Conservation (phyloP, 768 basidiomycete genomes). For the Hypholoma sublateritium region DNA sequence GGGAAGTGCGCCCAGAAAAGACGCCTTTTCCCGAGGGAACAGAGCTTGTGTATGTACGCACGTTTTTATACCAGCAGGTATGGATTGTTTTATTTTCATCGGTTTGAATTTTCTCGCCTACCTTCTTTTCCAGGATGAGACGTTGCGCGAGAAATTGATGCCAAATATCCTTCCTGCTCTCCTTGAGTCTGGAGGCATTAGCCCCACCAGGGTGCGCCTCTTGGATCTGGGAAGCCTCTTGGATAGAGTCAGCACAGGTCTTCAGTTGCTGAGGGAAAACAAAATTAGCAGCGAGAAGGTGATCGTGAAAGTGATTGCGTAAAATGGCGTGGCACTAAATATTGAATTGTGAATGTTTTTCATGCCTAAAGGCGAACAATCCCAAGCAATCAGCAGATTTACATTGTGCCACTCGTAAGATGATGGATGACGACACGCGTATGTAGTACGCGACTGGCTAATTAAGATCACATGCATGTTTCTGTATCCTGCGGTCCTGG, state of each 20-base stretch:
- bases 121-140: slow-evolving; percentile 33
- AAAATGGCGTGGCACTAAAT: neutral
- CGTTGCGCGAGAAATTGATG: slow-evolving; percentile 42
- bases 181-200: slow-evolving; percentile 35
- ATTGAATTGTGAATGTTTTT: no score
- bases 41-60: slow-evolving; percentile 36
- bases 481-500: slow-evolving; percentile 3
- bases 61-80: slow-evolving; percentile 41
- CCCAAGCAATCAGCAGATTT: neutral
- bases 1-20: slow-evolving; percentile 32
- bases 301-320: slow-evolving; percentile 27
- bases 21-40: slow-evolving; percentile 38
- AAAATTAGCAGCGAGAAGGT: slow-evolving; percentile 52
- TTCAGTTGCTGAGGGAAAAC: slow-evolving; percentile 46
- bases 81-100: slow-evolving; percentile 11
- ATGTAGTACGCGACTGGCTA: neutral
- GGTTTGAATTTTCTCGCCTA: neutral
- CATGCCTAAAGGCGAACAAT: no score
- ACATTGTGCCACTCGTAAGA: no score
- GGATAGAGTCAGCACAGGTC: slow-evolving; percentile 39
- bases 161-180: slow-evolving; percentile 44
- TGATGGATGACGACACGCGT: neutral
- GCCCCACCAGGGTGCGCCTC: slow-evolving; percentile 40
- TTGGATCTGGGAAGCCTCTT: slow-evolving; percentile 41
- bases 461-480: slow-evolving; percentile 6